Conservation (phyloP, 2,329 filamentous ascomycete species). For the Lasiodiplodia gonubiensis region DNA sequence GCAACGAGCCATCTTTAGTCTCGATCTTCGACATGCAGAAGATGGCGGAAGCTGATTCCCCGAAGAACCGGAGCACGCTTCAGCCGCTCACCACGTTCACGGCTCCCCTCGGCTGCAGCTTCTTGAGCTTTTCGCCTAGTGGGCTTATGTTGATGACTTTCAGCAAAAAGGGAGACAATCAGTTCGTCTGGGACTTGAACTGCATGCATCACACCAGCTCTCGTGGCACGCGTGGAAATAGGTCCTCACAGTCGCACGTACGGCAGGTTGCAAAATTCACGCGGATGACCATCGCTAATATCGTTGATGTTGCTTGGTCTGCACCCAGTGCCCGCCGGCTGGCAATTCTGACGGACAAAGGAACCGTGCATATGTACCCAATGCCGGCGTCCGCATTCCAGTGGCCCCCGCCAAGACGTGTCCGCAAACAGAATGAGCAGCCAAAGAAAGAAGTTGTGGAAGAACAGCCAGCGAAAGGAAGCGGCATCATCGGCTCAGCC, state of each 20-base stretch:
- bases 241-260: conserved; percentile 53
- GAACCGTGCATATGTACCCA: conserved; percentile 93
- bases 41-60: conserved; percentile 56
- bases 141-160: conserved; percentile 78
- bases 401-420: conserved; percentile 75
- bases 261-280: conserved; percentile 88
- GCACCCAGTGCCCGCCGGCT: conserved; percentile 79
- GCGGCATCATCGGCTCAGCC: conserved; percentile 30
- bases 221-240: conserved; percentile 48
- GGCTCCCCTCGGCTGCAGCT: conserved; percentile 76
- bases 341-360: conserved; percentile 89
- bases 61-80: conserved; percentile 56
- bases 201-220: conserved; percentile 50
- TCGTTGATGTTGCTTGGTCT: conserved; percentile 90
- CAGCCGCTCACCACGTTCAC: conserved; percentile 74
- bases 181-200: conserved; percentile 81
- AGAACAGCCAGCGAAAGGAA: background rate
- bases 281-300: conserved; percentile 87
- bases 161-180: conserved; percentile 82
- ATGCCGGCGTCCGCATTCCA: conserved; percentile 81
- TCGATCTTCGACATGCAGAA: conserved; percentile 74
- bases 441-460: conserved; percentile 33
- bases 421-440: conserved; percentile 38
- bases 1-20: conserved; percentile 71
- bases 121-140: conserved; percentile 76